Evolutionary conservation across 2,329 filamentous ascomycete species (phyloP).

Genomic region (Aureobasidium sp.): DNA sequence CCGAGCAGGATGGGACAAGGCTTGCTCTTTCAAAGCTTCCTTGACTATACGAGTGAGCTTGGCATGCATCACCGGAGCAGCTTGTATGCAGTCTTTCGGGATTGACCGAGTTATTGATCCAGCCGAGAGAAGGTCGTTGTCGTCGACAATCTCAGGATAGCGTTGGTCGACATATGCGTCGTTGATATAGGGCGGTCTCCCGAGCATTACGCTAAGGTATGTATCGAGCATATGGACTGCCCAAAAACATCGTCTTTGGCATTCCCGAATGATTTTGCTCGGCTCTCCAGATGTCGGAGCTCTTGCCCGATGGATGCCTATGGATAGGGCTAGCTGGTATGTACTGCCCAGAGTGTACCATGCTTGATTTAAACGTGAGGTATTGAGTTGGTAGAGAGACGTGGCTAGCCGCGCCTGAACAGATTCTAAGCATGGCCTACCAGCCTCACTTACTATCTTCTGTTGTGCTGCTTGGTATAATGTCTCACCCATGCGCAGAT

Average conservation of each 20-base stretch:
- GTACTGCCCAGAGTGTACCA: constrained; percentile 24
- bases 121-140: constrained; percentile 45
- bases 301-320: constrained; percentile 22
- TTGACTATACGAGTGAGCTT: constrained; percentile 28
- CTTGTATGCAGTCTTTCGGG: constrained; percentile 31
- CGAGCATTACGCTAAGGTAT: constrained; percentile 54
- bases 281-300: constrained; percentile 25
- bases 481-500: not conserved
- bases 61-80: constrained; percentile 37
- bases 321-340: constrained; percentile 15
- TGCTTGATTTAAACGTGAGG: constrained; percentile 23
- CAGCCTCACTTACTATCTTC: constrained; percentile 9
- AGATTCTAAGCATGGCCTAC: constrained; percentile 13
- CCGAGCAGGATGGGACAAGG: constrained; percentile 26
- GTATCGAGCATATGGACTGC: constrained; percentile 54
- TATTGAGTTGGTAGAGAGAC: constrained; percentile 15
- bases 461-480: not conserved
- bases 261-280: constrained; percentile 31
- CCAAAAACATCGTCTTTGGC: constrained; percentile 54
- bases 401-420: constrained; percentile 16
- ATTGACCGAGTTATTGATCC: constrained; percentile 17
- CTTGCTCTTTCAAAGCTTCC: constrained; percentile 25
- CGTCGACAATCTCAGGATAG: constrained; percentile 47
- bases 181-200: constrained; percentile 50
- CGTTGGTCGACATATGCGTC: constrained; percentile 57